Percentiles rank a stretch among this genome's conserved stretches.
These are phyloP conservation scores for Angomonas desouzai DNA, from an alignment of 208 protist genomes.

Conservation along the genomic window DNA sequence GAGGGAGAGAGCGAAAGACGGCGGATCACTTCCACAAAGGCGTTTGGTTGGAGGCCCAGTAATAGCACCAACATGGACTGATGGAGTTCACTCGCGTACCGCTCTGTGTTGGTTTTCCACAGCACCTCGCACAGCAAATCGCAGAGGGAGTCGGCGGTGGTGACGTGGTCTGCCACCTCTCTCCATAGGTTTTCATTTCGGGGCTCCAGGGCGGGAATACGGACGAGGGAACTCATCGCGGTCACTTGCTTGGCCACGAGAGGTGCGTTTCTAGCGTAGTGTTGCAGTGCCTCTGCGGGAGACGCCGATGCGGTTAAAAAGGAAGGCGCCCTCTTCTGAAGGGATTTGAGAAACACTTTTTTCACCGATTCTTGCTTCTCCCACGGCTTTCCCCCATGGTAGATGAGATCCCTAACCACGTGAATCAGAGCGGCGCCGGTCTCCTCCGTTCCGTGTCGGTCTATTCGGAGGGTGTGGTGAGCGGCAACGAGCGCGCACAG, in stretches of 20 bases:
- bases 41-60: not conserved
- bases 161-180: not conserved
- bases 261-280: not conserved
- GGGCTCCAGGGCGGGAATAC: not conserved
- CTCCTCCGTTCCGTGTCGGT: too few relatives aligned
- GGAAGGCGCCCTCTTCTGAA: not conserved
- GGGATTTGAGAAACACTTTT: not conserved
- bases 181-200: not conserved
- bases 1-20: not conserved
- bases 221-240: not conserved
- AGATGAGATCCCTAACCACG: not conserved
- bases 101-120: not conserved
- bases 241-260: not conserved
- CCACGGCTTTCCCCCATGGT: not conserved
- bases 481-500: not conserved
- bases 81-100: not conserved
- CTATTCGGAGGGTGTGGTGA: too few relatives aligned
- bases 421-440: not conserved
- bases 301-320: not conserved
- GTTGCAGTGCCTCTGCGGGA: not conserved
- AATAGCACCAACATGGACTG: not conserved
- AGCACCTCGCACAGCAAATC: not conserved
- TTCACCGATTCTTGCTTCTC: not conserved
- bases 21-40: not conserved
- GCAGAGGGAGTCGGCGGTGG: not conserved